Percentiles rank a stretch among this genome's conserved stretches.
These are phyloP conservation scores for Entomophthora muscae DNA, from an alignment of 371 early-diverging fungal species.

Conservation along the genomic window DNA sequence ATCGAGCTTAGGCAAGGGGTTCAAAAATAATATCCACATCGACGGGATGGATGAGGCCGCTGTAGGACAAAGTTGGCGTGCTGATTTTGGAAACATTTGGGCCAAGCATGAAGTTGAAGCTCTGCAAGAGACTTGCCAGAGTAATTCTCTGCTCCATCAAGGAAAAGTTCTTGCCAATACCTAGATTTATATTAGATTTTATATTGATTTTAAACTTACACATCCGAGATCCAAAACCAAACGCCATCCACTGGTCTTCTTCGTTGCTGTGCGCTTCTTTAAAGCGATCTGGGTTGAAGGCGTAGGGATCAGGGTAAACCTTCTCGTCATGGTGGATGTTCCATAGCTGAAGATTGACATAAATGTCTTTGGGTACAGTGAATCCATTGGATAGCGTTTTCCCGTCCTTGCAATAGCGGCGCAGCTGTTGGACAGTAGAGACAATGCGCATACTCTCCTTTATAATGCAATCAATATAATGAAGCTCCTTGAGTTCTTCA, in stretches of 20 bases:
- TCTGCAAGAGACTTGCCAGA: constrained; percentile 14
- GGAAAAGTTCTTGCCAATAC: constrained; percentile 19
- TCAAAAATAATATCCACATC: background rate
- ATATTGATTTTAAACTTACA: background rate
- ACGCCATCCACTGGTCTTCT: background rate
- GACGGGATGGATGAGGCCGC: background rate
- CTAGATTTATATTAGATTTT: constrained; percentile 1
- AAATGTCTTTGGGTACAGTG: background rate
- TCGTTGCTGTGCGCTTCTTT: background rate
- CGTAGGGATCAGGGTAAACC: background rate
- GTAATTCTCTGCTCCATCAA: constrained; percentile 16
- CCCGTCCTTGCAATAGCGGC: background rate
- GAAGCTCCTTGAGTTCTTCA: background rate
- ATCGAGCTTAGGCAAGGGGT: too few species aligned
- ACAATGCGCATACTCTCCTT: constrained; percentile 6
- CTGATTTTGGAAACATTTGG: background rate
- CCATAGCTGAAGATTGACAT: background rate
- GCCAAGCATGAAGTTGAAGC: background rate
- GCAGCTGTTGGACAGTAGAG: background rate
- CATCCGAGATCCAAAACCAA: constrained; percentile 8
- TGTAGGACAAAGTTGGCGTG: background rate
- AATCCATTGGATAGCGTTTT: background rate
- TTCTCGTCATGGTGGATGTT: background rate
- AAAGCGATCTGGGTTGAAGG: background rate
- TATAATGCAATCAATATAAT: background rate